Evolutionary conservation across 78 protist genomes (phyloP), one percentile per base, ranked within the genome.

Genomic region (Emiliania huxleyi): DNA sequence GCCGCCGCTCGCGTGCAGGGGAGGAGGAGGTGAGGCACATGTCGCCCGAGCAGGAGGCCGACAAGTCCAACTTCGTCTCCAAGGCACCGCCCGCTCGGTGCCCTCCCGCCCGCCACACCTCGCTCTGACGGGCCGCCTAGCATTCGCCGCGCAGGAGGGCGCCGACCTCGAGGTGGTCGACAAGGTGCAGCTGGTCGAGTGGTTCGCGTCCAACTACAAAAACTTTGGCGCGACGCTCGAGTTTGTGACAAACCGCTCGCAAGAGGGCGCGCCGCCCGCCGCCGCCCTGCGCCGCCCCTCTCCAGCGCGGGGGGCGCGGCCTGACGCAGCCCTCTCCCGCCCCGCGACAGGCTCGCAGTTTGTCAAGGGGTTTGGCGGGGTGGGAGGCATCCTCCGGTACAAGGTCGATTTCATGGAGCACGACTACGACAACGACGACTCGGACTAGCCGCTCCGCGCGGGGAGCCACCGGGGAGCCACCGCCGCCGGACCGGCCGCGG

Each of bases 311-410:
- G n/a, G n/a, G n/a, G n/a, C n/a, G n/a, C n/a, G n/a, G n/a, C n/a
- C n/a, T n/a, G n/a, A n/a, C n/a, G n/a, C n/a, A n/a, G n/a, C n/a
- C n/a, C n/a, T n/a, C n/a, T n/a, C n/a, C n/a, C n/a, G n/a, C n/a
- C n/a, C n/a, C n/a, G n/a, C n/a, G n/a, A n/a, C n/a, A n/a, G n/a
- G n/a, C n/a, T 83, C 99, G 33, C 99, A 99, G 93, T 99, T 99
- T 95, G 91, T 94, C 92, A 89, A 94, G 42, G 99, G 99, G 56
- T 99, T 99, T 52, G 99, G 99, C 40, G 99, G 99, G 42, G 79
- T 99, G 33, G 99, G 99, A 38, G 99, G 96, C 33, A 23, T 96
- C 46, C 69, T 98, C 55, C 96, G 99, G 42, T 98, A 97, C 96
- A 93, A 92, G 69, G 90, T 96, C 33, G 98, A 97, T 62, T 95